Evolutionary conservation across 2,329 filamentous ascomycete species (phyloP).

Genomic region (Aspergillus neotritici): DNA sequence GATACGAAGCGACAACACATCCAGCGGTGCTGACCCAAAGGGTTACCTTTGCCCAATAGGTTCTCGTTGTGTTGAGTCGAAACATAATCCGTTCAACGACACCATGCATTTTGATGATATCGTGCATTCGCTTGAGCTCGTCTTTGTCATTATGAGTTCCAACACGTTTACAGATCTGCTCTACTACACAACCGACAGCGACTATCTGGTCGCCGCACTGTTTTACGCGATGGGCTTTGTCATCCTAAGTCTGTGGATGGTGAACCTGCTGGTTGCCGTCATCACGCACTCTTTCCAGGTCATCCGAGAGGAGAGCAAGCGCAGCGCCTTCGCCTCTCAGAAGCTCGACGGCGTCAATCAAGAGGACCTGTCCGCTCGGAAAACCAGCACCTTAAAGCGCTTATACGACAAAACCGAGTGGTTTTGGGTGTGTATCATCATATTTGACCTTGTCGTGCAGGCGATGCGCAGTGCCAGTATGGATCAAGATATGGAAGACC

Average conservation of each 20-base stretch:
- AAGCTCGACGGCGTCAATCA: conserved; percentile 50
- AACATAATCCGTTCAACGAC: conserved; percentile 69
- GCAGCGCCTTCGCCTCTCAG: conserved; percentile 83
- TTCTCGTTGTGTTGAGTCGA: conserved; percentile 71
- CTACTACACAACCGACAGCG: conserved; percentile 86
- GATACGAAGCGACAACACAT: conserved; percentile 55
- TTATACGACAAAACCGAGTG: conserved; percentile 67
- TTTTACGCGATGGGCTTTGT: conserved; percentile 71
- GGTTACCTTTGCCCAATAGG: conserved; percentile 82
- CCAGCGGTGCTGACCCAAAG: conserved; percentile 53
- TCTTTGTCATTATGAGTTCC: conserved; percentile 97
- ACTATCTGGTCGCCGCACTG: conserved; percentile 79
- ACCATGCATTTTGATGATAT: conserved; percentile 97
- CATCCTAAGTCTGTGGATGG: conserved; percentile 92
- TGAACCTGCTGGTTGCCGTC: conserved; percentile 89
- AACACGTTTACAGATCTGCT: conserved; percentile 95
- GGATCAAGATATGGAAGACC: conserved; percentile 52
- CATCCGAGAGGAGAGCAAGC: conserved; percentile 91
- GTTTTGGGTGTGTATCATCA: conserved; percentile 76
- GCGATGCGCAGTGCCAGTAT: conserved; percentile 71
- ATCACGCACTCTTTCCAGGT: conserved; percentile 98
- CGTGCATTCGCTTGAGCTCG: conserved; percentile 79
- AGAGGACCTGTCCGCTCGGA: conserved; percentile 29
- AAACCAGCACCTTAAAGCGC: conserved; percentile 54
- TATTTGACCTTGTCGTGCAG: conserved; percentile 73